Base-by-base conservation (phyloP, 371 early-diverging fungal genomes). In the Haplosporangium sp. region DNA sequence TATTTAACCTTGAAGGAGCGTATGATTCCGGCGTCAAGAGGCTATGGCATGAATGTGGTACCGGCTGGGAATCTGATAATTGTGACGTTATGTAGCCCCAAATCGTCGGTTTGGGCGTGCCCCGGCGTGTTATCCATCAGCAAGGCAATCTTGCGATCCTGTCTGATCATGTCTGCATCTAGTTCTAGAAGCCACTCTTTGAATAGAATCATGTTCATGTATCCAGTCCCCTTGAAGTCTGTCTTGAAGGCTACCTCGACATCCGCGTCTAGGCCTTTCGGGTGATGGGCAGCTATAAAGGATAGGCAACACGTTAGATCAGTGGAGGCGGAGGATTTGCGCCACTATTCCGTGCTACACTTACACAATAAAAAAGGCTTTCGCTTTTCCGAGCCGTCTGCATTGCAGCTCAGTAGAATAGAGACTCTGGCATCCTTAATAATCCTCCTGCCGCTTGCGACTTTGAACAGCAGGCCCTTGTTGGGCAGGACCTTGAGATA, bases 101-200 rank as follows among this genome's bases (percentile, higher is more conserved):
- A 0, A 8, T 0, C 43, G 20, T n/a, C n/a, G n/a, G n/a, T n/a
- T n/a, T n/a, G n/a, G 21, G 42, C n/a, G 13, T 62, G 62, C 14
- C 62, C 62, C 6, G 53, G 62, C n/a, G 62, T 53, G 21, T 53
- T 53, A 37, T 42, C 21, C 14, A 62, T 52, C n/a, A 62, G 21
- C 14, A 53, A 21, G 11, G 53, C 62, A 13, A 62, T 43, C 5
- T 23, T 37, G 11, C 62, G 51, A 21, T 29, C 53, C 42, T 62
- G n/a, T n/a, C n/a, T n/a, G n/a, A n/a, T 41, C n/a, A n/a, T n/a
- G n/a, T n/a, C n/a, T n/a, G n/a, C n/a, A n/a, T n/a, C n/a, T n/a
- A n/a, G n/a, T n/a, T n/a, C n/a, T n/a, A n/a, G n/a, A n/a, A 23
- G 41, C 62, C 53, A 53, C 0, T 53, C 12, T 23, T 52, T 53